Percentiles rank a stretch among this genome's conserved stretches.
Conservation (phyloP, 495 filamentous ascomycete genomes). For the Hypoxylon crocopeplum region DNA sequence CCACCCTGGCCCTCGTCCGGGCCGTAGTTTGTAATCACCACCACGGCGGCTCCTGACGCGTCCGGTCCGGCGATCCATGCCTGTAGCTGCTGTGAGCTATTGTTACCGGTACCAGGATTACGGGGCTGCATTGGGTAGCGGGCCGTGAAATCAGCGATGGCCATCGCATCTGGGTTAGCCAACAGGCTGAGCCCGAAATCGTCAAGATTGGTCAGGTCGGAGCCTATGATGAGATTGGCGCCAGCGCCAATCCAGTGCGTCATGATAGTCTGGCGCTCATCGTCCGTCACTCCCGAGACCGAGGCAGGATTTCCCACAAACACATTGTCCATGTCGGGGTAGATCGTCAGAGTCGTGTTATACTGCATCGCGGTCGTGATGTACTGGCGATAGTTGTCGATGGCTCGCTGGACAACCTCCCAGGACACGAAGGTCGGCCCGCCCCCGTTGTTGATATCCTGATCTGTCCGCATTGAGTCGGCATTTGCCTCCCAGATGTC, state of each 20-base stretch:
- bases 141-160: conserved; percentile 28
- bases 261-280: conserved; percentile 36
- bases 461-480: conserved; percentile 40
- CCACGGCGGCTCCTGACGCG: conserved; percentile 23
- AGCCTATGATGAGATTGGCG: conserved; percentile 42
- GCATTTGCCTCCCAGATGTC: conserved; percentile 35
- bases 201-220: conserved; percentile 38
- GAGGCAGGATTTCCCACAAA: conserved; percentile 37
- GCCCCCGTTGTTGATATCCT: conserved; percentile 41
- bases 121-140: conserved; percentile 42
- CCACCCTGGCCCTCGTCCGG: conserved; percentile 38
- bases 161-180: conserved; percentile 24
- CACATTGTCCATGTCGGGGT: conserved; percentile 43
- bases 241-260: conserved; percentile 44
- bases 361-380: conserved; percentile 30
- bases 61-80: conserved; percentile 44
- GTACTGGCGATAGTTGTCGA: conserved; percentile 45
- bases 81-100: conserved; percentile 38
- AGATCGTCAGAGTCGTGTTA: conserved; percentile 32
- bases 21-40: conserved; percentile 41
- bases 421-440: conserved; percentile 36
- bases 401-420: conserved; percentile 37
- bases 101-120: conserved; percentile 37
- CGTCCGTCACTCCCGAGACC: conserved; percentile 39
- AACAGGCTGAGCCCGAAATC: conserved; percentile 32